These are phyloP conservation scores for Tremella mesenterica DNA, from an alignment of 768 basidiomycete species.

Conservation along the genomic window DNA sequence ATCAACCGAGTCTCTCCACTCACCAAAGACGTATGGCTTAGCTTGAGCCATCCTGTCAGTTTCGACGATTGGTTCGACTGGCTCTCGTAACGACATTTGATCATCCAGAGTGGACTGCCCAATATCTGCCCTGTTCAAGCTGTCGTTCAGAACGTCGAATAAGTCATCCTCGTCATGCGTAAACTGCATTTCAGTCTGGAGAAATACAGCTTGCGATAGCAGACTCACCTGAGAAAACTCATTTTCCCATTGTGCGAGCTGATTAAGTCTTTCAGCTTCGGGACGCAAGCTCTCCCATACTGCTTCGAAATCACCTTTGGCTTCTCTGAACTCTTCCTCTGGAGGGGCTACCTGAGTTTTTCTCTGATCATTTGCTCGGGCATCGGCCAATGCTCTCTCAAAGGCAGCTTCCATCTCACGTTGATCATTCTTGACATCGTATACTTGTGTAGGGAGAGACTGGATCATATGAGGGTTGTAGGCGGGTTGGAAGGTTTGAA, in stretches of 20 bases:
- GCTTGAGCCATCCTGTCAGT: constrained; percentile 72
- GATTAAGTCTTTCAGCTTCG: constrained; percentile 36
- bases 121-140: constrained; percentile 25
- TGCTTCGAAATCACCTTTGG: constrained; percentile 38
- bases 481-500: constrained; percentile 7
- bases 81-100: constrained; percentile 8
- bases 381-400: constrained; percentile 20
- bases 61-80: too few relatives aligned
- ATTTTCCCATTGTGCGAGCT: constrained; percentile 43
- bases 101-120: constrained; percentile 22
- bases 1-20: constrained; percentile 26
- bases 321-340: constrained; percentile 17
- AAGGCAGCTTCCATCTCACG: constrained; percentile 31
- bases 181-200: constrained; percentile 16
- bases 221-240: constrained; percentile 40
- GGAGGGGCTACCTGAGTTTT: constrained; percentile 1
- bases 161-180: constrained; percentile 41
- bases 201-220: neutral
- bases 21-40: constrained; percentile 68
- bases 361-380: neutral
- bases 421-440: constrained; percentile 9
- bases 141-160: constrained; percentile 38
- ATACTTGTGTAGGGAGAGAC: neutral
- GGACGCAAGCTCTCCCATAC: constrained; percentile 43
- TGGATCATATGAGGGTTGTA: constrained; percentile 15